Base-by-base conservation (phyloP, 2,329 filamentous ascomycete genomes). In the Pleurostoma richardsiae region DNA sequence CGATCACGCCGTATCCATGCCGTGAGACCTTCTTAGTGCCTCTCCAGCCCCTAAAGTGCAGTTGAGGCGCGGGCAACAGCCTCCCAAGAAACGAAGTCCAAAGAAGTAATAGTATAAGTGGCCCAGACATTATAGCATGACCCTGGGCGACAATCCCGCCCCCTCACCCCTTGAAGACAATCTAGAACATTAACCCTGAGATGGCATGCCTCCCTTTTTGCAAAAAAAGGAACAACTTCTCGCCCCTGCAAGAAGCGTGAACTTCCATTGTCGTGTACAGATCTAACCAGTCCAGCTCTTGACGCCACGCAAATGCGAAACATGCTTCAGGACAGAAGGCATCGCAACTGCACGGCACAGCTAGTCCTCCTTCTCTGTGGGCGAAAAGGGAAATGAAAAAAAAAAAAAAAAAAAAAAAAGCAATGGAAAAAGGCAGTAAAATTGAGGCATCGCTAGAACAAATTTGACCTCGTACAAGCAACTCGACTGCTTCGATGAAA, bases 271-370 rank as follows among this genome's bases (percentile, higher is more conserved):
- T n/a, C 33, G 33, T 19, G 19, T 36, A 36, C 33, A 36, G 33
- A 36, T 36, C 33, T 36, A 36, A 19, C n/a, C 33, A 36, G 33
- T 36, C 33, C 33, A 36, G 33, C 33, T 36, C 33, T 36, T 28
- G 33, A 44, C 44, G 39, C 42, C 44, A 46, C 30, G 11, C 41
- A 30, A 10, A 29, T 42, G 29, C 40, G 42, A 42, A 41, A 39
- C 33, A 36, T 36, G 33, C 33, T 36, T 36, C 33, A 4, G 31
- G 10, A 29, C 31, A 30, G 26, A 43, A 30, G 43, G 40, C 29
- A 42, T 44, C 47, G 47, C 43, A 42, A 47, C 43, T 46, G 44
- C 40, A 48, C 47, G 46, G n/a, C 33, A 45, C 19, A 40, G 27
- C 38, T 45, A 27, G 43, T 33, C 42, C 39, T 19, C 19, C 19